phyloP scores from a whole-genome alignment of 768 basidiomycete genomes.

The Boletellus emodensis region DNA sequence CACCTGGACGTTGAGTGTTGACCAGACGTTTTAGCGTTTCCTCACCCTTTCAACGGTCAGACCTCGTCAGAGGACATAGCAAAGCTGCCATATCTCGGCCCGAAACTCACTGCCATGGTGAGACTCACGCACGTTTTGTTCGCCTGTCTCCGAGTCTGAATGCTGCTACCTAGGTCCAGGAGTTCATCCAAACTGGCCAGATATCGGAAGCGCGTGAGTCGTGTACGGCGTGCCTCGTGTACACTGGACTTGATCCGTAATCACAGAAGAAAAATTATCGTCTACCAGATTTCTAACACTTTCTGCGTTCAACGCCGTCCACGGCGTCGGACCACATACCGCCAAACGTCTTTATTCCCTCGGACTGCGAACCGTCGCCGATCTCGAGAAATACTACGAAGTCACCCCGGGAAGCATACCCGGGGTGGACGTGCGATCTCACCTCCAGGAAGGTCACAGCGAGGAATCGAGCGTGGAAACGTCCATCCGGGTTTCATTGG shows the following conservation, averaged over 20 bases:
- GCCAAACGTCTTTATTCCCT: slow-evolving; percentile 62
- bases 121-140: not conserved
- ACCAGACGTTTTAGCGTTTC: slow-evolving; percentile 41
- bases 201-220: slow-evolving; percentile 55
- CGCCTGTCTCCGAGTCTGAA: not conserved
- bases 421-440: slow-evolving; percentile 15
- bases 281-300: slow-evolving; percentile 57
- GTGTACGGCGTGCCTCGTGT: slow-evolving; percentile 8
- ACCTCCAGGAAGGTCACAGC: slow-evolving; percentile 17
- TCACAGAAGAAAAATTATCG: slow-evolving; percentile 43
- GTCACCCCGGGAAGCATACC: slow-evolving; percentile 35
- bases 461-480: slow-evolving; percentile 30
- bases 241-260: not conserved
- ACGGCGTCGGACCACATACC: slow-evolving; percentile 71
- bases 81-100: slow-evolving; percentile 47
- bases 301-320: slow-evolving; percentile 55
- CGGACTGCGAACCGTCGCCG: slow-evolving; percentile 63
- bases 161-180: slow-evolving; percentile 46
- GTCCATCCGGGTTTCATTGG: slow-evolving; percentile 56
- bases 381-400: slow-evolving; percentile 63
- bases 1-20: not conserved
- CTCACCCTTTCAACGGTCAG: slow-evolving; percentile 36
- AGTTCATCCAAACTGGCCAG: slow-evolving; percentile 51
- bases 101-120: slow-evolving; percentile 50
- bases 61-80: slow-evolving; percentile 37